Evolutionary conservation across 331 rosid species (phyloP).

Genomic region (Pyrus hybrid): DNA sequence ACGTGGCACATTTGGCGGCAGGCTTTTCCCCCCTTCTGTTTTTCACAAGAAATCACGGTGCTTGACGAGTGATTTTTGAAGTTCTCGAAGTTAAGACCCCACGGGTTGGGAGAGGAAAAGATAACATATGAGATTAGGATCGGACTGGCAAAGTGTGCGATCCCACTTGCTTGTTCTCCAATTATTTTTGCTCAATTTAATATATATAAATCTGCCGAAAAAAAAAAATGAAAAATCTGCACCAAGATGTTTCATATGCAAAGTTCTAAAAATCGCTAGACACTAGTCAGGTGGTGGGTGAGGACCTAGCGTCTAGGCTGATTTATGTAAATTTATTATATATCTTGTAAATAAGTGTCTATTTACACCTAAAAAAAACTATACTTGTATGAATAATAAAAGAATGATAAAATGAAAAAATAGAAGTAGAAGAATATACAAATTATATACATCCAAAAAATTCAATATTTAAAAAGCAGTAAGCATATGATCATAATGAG

Average conservation of each 20-base stretch:
- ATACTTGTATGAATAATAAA: too few species aligned
- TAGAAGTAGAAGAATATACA: too few species aligned
- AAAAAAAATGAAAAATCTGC: background rate
- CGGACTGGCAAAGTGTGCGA: conserved; percentile 57
- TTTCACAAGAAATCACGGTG: conserved; percentile 13
- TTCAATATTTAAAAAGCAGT: too few species aligned
- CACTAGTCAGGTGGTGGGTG: too few species aligned
- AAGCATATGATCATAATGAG: too few species aligned
- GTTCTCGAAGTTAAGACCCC: conserved; percentile 46
- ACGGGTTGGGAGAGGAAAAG: conserved; percentile 43
- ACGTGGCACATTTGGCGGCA: conserved; percentile 1
- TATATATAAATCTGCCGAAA: background rate
- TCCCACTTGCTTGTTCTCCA: conserved; percentile 33
- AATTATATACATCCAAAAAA: too few species aligned
- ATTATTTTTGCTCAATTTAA: conserved; percentile 11
- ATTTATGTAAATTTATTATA: too few species aligned
- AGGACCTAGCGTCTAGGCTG: rapidly evolving
- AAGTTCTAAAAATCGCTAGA: too few species aligned
- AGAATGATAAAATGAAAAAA: too few species aligned
- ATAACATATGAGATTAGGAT: conserved; percentile 50
- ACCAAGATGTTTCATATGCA: background rate
- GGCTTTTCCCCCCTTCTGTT: background rate
- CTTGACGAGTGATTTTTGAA: conserved; percentile 35
- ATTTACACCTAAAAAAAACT: too few species aligned
- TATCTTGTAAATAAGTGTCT: too few species aligned